phyloP scores from a whole-genome alignment of 1,284 basidiomycete genomes.

The Papiliotrema flavescens region DNA sequence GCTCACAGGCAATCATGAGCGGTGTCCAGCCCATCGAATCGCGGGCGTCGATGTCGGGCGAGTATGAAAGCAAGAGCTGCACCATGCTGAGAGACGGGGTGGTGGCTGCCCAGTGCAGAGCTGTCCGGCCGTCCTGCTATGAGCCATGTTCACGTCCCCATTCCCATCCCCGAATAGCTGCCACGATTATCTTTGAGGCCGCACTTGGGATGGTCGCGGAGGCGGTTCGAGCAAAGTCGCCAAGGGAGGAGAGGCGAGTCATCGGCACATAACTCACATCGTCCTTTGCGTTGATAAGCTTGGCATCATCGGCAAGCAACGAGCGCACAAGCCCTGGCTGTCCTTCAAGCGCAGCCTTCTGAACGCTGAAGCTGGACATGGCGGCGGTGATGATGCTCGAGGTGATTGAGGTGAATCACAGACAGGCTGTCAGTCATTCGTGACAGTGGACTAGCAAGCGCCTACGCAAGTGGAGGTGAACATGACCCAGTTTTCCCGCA shows the following conservation, averaged over 20 bases:
- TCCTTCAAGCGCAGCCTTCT: constrained; percentile 50
- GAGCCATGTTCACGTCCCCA: too few species aligned
- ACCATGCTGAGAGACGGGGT: constrained; percentile 64
- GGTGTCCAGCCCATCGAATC: constrained; percentile 81
- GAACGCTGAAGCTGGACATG: constrained; percentile 40
- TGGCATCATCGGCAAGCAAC: constrained; percentile 65
- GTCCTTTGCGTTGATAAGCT: constrained; percentile 65
- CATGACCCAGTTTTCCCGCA: too few species aligned
- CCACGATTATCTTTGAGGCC: not conserved
- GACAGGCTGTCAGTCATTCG: too few species aligned
- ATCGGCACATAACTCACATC: constrained; percentile 54
- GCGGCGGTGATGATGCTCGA: too few species aligned
- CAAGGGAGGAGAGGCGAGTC: not conserved
- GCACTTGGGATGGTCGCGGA: not conserved
- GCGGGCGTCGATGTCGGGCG: constrained; percentile 62
- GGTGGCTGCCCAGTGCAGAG: constrained; percentile 85
- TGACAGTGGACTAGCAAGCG: too few species aligned
- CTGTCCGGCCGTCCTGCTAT: constrained; percentile 74
- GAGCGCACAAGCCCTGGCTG: constrained; percentile 71
- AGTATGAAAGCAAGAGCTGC: constrained; percentile 68
- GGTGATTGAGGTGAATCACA: too few species aligned
- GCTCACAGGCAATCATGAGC: constrained; percentile 76
- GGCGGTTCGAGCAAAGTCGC: not conserved
- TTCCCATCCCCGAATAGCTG: too few species aligned
- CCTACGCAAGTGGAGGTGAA: too few species aligned